Evolutionary conservation across 441 rosid species (phyloP), one percentile per base, ranked within the genome.

Genomic region (Aquilaria agallochum): DNA sequence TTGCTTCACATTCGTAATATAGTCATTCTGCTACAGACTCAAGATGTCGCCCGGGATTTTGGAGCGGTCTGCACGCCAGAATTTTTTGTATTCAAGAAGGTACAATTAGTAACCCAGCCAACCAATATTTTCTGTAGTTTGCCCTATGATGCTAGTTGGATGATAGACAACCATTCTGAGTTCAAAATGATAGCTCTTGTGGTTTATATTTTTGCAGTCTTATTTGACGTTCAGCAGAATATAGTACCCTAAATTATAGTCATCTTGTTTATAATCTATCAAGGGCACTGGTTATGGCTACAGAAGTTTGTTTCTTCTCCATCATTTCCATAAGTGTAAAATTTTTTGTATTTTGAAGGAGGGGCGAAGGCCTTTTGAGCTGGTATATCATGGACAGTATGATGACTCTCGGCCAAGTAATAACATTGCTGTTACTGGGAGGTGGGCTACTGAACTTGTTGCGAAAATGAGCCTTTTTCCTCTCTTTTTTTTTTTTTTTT

Each of bases 31-130:
- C 50, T 75, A 68, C 80, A 93, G 98, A 77, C 90, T 48, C 97
- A 93, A 72, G 95, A 82, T 68, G 92, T 78, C 59, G 90, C 96
- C 55, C 75, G 63, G 56, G 92, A 82, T 47, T 88, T 90, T 74
- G 84, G 89, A 62, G 97, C 98, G 55, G 88, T 83, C 63, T 88
- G 96, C 71, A 93, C 95, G 1, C 97, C 96, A 31, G 98, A 93
- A 75, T 85, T 88, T 74, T 88, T 86, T 71, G 69, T 93, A 54
- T 93, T 80, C 68, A 90, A 82, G 71, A 93, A 85, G 97, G 98
- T 90, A 65, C 45, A 40, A 40, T 10, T 40, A 40, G 4, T 40
- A 40, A 40, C 45, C 45, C 45, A 40, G 45, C 45, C 45, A 40
- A 40, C 4, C 27, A 20, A 20, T 20, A 20, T 1, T 20, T 20